Base-by-base conservation (phyloP, 2,329 filamentous ascomycete species). In the Macrophomina pseudophaseolina region DNA sequence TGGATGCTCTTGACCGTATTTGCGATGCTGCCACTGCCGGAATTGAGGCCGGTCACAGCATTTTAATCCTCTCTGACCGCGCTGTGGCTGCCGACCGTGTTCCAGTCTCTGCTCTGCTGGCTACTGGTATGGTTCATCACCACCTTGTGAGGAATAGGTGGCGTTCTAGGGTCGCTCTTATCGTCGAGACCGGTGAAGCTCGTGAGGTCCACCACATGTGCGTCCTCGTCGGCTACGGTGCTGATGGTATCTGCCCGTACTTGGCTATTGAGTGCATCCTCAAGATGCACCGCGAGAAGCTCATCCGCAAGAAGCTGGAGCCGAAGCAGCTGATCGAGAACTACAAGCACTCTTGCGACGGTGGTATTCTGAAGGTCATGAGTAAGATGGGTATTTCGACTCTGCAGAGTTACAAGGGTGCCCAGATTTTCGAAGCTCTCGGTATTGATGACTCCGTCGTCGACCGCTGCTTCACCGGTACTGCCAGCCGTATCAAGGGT, bases 341-440 rank as follows among this genome's bases (percentile, higher is more conserved):
- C 83, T 98, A 97, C 86, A 97, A 96, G 83, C 92, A 96, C 80
- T 97, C 94, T 69, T 94, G 92, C 74, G 94, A 97, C 72, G 94
- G 94, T 75, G 94, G 94, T 82, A 97, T 98, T 70, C 85, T 98
- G 70, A 98, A 98, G 81, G 94, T 98, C 78, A 98, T 98, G 94
- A 95, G 91, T 79, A 98, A 98, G 85, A 98, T 98, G 94, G 94
- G 94, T 83, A 98, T 98, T 70, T 97, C 94, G 6, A 98, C 94
- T 38, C 85, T 98, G 53, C 93, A 94, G 75, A 94, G 91, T 72
- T 98, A 98, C 85, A 98, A 98, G 85, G 94, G 94, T 76, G 94
- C 94, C 66, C 94, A 98, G 83, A 98, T 98, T 70, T 98, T 97
- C 72, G 94, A 98, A 79, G 93, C 94, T 58, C 90, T 98, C 51